phyloP scores from a whole-genome alignment of 805 yeast species.

The Metschnikowia matae region DNA sequence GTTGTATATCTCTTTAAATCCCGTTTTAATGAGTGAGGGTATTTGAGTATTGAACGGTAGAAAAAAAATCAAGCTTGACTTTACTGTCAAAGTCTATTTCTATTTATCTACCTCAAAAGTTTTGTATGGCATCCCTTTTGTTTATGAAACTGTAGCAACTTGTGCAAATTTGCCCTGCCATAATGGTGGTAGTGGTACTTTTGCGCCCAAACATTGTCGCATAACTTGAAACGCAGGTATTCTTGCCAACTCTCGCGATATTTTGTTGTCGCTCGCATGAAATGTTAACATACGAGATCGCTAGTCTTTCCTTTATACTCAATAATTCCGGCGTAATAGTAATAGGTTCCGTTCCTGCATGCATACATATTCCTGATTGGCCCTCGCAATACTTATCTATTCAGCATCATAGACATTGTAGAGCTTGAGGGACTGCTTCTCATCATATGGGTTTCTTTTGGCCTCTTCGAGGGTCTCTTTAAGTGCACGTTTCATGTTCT shows the following conservation, averaged over 20 bases:
- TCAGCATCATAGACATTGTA: constrained; percentile 10
- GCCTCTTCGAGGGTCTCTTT: constrained; percentile 17
- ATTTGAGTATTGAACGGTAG: background rate
- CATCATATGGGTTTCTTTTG: constrained; percentile 13
- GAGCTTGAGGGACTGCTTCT: constrained; percentile 6
- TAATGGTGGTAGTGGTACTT: background rate
- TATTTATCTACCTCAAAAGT: background rate
- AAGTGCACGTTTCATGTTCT: constrained; percentile 20
- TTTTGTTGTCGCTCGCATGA: background rate
- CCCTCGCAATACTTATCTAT: background rate
- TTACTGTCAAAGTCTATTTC: background rate
- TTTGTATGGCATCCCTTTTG: background rate
- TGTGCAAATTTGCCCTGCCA: background rate
- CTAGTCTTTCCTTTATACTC: background rate
- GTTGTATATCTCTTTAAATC: background rate
- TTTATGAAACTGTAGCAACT: background rate
- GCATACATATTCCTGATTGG: too few relatives aligned
- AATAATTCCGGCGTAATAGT: background rate
- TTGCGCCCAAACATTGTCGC: background rate
- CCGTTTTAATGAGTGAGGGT: background rate
- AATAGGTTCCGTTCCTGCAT: background rate
- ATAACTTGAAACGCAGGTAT: background rate
- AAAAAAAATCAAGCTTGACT: background rate
- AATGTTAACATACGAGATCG: background rate
- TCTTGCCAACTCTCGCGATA: background rate